These are phyloP conservation scores for Scedosporium minutisporum DNA, from an alignment of 2,329 filamentous ascomycete species.

Conservation along the genomic window DNA sequence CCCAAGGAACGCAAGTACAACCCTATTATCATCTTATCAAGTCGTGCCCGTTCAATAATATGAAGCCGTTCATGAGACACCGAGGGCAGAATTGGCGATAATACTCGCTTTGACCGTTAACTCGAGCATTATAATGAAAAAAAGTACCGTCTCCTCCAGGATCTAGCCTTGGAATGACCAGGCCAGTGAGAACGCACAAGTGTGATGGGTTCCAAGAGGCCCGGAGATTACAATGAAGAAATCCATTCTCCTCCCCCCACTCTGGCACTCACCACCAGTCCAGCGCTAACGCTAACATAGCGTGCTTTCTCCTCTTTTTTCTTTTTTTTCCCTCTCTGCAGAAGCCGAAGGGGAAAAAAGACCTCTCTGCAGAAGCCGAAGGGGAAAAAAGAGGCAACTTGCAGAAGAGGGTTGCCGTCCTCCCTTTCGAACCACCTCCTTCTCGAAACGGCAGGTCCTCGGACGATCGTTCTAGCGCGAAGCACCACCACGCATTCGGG, in stretches of 20 bases:
- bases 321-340: neutral
- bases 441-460: neutral
- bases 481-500: neutral
- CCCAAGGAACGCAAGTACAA: neutral
- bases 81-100: neutral
- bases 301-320: no score
- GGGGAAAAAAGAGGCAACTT: neutral
- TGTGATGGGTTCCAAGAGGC: no score
- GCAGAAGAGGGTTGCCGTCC: no score
- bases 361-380: no score
- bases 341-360: neutral
- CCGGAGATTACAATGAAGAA: no score
- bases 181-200: no score
- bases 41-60: neutral
- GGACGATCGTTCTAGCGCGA: conserved; percentile 3
- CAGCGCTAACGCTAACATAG: no score
- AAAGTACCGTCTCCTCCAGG: no score
- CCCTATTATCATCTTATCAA: no score
- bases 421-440: conserved; percentile 1
- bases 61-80: neutral
- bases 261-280: no score
- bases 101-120: neutral
- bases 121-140: neutral
- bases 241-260: no score
- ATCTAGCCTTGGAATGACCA: no score